A percentile compares a stretch with the other conserved stretches of the same genome.
Evolutionary conservation across 768 basidiomycete genomes (phyloP).

Genomic region (Russula foetens): DNA sequence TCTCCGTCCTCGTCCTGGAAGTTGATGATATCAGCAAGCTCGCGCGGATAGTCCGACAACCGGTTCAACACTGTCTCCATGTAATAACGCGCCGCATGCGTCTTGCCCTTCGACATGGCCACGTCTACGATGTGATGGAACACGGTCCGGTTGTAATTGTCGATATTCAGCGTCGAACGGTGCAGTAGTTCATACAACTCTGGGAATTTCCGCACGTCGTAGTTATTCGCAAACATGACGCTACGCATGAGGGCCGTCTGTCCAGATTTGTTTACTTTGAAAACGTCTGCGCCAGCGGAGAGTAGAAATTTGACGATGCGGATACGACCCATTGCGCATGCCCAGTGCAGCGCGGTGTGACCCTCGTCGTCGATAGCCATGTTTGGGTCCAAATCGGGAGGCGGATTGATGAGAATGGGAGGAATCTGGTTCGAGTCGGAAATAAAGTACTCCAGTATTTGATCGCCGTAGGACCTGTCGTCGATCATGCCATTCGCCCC

Average conservation of each 20-base stretch:
- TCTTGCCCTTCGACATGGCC: constrained; percentile 95
- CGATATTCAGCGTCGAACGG: constrained; percentile 97
- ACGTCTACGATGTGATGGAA: constrained; percentile 98
- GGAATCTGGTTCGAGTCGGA: constrained; percentile 94
- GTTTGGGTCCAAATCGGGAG: constrained; percentile 88
- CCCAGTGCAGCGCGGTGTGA: constrained; percentile 97
- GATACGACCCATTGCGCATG: constrained; percentile 96
- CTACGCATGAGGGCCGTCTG: constrained; percentile 97
- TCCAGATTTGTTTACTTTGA: constrained; percentile 92
- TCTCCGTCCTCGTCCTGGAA: constrained; percentile 99
- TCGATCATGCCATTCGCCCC: constrained; percentile 40
- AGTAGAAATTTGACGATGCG: constrained; percentile 92
- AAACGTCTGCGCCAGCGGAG: constrained; percentile 92
- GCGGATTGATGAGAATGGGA: constrained; percentile 76
- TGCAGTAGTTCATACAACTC: constrained; percentile 95
- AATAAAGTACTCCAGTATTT: constrained; percentile 97
- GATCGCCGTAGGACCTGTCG: constrained; percentile 79
- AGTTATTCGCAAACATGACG: constrained; percentile 99
- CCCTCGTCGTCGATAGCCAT: constrained; percentile 97
- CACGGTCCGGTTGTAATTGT: constrained; percentile 93
- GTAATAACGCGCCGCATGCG: constrained; percentile 96
- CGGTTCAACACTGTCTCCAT: constrained; percentile 92
- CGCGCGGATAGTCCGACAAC: constrained; percentile 88
- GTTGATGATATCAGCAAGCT: constrained; percentile 96
- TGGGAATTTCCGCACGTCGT: constrained; percentile 97